phyloP scores from a whole-genome alignment of 1,284 basidiomycete species.

The Pseudozyma sp. region DNA sequence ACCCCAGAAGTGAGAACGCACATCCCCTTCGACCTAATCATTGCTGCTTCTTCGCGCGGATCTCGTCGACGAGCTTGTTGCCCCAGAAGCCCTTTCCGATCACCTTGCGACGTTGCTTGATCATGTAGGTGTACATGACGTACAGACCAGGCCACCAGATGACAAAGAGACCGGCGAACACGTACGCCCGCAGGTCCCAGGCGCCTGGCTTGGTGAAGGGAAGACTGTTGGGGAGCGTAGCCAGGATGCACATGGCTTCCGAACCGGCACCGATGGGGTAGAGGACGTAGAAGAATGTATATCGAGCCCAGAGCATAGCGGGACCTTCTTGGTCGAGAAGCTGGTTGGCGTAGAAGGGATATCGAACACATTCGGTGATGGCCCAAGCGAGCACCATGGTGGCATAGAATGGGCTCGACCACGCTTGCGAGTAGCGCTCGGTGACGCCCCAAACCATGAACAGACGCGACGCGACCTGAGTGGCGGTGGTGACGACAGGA shows the following conservation, averaged over 20 bases:
- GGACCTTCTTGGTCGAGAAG: constrained; percentile 70
- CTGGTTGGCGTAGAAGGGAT: constrained; percentile 84
- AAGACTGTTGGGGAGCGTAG: constrained; percentile 75
- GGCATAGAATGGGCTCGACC: constrained; percentile 81
- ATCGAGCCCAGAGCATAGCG: constrained; percentile 70
- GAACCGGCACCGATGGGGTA: constrained; percentile 92
- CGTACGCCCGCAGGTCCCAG: constrained; percentile 54
- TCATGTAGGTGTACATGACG: constrained; percentile 90
- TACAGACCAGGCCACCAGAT: constrained; percentile 93
- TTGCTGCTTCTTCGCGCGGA: constrained; percentile 62
- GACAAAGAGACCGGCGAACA: constrained; percentile 77
- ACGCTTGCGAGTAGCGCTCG: constrained; percentile 58
- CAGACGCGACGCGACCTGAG: constrained; percentile 88
- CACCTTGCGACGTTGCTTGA: constrained; percentile 82
- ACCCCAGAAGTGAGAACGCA: too few species aligned
- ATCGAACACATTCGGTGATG: constrained; percentile 89
- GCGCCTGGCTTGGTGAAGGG: constrained; percentile 40
- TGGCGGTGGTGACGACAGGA: constrained; percentile 81
- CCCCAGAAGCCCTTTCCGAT: constrained; percentile 72
- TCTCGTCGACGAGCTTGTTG: constrained; percentile 40
- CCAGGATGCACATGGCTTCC: constrained; percentile 86
- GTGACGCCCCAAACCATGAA: constrained; percentile 82
- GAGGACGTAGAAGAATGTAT: constrained; percentile 90
- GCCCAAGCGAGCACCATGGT: constrained; percentile 96
- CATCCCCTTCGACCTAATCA: not conserved